Evolutionary conservation across 2,329 filamentous ascomycete genomes (phyloP).

Genomic region (Colletotrichum sp.): DNA sequence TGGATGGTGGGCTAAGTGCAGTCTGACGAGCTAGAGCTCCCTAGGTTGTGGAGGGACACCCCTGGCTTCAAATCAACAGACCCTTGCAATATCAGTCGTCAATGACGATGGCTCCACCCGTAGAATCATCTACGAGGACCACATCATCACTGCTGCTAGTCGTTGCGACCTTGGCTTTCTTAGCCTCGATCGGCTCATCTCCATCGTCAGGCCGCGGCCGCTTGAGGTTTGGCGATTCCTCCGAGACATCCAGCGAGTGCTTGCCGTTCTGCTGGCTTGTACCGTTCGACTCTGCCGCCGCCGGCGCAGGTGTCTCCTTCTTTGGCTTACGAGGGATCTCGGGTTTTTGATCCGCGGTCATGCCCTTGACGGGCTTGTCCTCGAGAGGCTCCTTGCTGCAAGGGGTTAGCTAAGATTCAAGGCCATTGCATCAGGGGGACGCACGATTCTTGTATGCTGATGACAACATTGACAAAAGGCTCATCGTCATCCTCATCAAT

Average conservation of each 20-base stretch:
- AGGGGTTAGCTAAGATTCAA: conserved; percentile 28
- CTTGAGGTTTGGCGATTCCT: conserved; percentile 45
- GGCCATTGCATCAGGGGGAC: conserved; percentile 27
- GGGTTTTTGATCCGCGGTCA: conserved; percentile 45
- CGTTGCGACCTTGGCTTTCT: conserved; percentile 53
- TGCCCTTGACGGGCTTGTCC: conserved; percentile 61
- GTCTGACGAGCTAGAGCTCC: conserved; percentile 40
- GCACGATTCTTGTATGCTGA: conserved; percentile 71
- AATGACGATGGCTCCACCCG: conserved; percentile 71
- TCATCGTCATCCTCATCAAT: conserved; percentile 81
- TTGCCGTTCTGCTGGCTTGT: conserved; percentile 48
- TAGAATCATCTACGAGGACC: conserved; percentile 36
- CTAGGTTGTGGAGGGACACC: neutral
- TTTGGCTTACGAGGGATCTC: conserved; percentile 61
- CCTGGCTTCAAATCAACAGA: neutral
- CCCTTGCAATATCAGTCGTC: conserved; percentile 51
- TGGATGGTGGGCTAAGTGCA: conserved; percentile 85
- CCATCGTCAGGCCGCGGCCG: conserved; percentile 49
- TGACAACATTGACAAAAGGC: conserved; percentile 79
- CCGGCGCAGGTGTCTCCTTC: conserved; percentile 33
- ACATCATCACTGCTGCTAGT: conserved; percentile 45
- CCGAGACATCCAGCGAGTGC: conserved; percentile 38
- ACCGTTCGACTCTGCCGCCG: conserved; percentile 38
- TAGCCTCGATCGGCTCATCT: conserved; percentile 40
- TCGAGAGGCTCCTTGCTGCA: conserved; percentile 44